Evolutionary conservation across 2,329 filamentous ascomycete genomes (phyloP), one percentile per base, ranked within the genome.

Genomic region (Xylaria sp.): DNA sequence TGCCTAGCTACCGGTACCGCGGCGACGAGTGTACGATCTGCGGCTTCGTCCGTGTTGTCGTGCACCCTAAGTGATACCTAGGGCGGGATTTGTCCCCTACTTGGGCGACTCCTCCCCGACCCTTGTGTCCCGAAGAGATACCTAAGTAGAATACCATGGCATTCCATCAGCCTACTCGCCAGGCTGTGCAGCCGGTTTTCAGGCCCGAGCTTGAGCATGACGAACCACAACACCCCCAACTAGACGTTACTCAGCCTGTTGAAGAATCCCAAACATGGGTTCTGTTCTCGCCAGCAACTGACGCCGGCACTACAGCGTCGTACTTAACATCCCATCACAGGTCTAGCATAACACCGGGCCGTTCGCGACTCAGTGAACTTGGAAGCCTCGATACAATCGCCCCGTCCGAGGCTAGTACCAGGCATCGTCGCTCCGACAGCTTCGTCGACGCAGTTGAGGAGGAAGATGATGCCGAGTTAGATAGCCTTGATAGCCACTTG

Each of bases 251-350:
- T 35, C 76, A 77, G 49, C 70, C 72, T 43, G 78, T 87, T 62
- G 87, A 91, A 63, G 90, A 93, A 67, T 90, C 91, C 11, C 90
- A 95, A 76, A 94, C 96, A 85, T 99, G 95, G 95, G 90, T 98
- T 56, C 87, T 99, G 67, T 99, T 99, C 81, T 91, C 93, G 7
- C 92, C 92, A 1, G 83, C 84, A 8, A 87, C 88, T 65, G 84
- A 83, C 61, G 79, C 81, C 33, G 78, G 78, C 47, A 85, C 64
- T 7, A 65, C 90, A 19, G 83, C 84, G 10, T 87, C 87, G 4
- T 88, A 90, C 64, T 83, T 88, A 54, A 91, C 88, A 44, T 87
- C 91, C 37, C 87, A 87, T 75, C 75, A 91, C 76, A 72, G 85
- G 79, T 79, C 87, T 76, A 73, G 93, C 80, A 67, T 85, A 76